Conservation (phyloP, 306 rosid species). For the Benincasa hispida region DNA sequence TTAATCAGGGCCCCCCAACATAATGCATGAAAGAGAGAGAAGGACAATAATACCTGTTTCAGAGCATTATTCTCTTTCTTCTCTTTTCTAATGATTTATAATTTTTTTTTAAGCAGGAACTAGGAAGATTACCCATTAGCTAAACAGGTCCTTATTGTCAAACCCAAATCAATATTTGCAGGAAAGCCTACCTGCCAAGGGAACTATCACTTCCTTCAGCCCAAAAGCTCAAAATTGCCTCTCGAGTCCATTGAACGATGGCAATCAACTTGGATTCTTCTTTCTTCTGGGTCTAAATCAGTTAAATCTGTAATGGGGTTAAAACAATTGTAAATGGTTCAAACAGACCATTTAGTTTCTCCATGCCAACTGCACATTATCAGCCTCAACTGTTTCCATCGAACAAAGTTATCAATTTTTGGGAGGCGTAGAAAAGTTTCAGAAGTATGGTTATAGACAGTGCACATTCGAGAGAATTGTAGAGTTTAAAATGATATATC, state of each 20-base stretch:
- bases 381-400: background rate
- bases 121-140: background rate
- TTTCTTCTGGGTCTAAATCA: background rate
- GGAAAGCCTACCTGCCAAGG: background rate
- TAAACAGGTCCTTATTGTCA: background rate
- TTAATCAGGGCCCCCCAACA: slow-evolving; percentile 20
- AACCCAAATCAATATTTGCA: background rate
- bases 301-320: background rate
- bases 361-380: background rate
- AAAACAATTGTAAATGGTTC: background rate
- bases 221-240: background rate
- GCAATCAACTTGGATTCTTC: background rate
- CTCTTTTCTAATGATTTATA: background rate
- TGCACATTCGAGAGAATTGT: background rate
- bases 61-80: background rate
- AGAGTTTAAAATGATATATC: background rate
- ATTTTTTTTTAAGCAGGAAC: background rate
- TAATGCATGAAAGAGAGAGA: slow-evolving; percentile 5
- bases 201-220: background rate
- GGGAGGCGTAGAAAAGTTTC: background rate
- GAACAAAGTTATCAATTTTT: background rate
- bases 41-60: slow-evolving; percentile 1
- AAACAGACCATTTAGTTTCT: background rate
- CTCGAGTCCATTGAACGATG: background rate
- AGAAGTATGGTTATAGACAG: background rate